Evolutionary conservation across 371 early-diverging fungal genomes (phyloP).

Genomic region (Mucor velutinosus): DNA sequence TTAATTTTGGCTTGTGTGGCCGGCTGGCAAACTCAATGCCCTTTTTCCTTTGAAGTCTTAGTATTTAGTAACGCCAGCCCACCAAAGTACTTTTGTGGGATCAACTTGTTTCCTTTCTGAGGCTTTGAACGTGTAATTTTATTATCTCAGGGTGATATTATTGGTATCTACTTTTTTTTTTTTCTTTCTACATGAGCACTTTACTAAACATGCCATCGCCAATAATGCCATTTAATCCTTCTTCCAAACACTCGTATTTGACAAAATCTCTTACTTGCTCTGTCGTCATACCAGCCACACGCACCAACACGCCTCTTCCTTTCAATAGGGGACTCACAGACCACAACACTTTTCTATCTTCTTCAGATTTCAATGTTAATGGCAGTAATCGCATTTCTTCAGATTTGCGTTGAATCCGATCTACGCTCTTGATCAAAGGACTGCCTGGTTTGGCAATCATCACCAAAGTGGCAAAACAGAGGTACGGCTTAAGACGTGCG

Average conservation of each 20-base stretch:
- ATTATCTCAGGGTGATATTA: no score
- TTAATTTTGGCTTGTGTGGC: no score
- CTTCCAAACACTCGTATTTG: conserved; percentile 37
- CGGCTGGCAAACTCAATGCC: no score
- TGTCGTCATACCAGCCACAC: conserved; percentile 49
- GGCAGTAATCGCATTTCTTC: conserved; percentile 36
- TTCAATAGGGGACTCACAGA: conserved; percentile 36
- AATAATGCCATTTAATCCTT: conserved; percentile 32
- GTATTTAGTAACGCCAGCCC: no score
- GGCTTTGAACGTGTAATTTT: no score
- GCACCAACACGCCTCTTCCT: conserved; percentile 38
- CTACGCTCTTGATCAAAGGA: conserved; percentile 12
- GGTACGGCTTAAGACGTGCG: conserved; percentile 35
- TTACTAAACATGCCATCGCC: conserved; percentile 52
- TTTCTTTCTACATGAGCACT: conserved; percentile 29
- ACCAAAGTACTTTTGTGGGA: no score
- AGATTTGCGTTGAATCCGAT: conserved; percentile 24
- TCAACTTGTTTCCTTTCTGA: no score
- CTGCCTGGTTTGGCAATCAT: conserved; percentile 18
- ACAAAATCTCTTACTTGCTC: conserved; percentile 51
- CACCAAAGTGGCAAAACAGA: conserved; percentile 51
- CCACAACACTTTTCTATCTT: conserved; percentile 37
- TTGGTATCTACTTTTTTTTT: no score
- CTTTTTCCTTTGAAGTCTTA: no score
- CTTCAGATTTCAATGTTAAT: conserved; percentile 19